Evolutionary conservation across 257 asterid genomes (phyloP).

Genomic region (Handroanthus guayacan): DNA sequence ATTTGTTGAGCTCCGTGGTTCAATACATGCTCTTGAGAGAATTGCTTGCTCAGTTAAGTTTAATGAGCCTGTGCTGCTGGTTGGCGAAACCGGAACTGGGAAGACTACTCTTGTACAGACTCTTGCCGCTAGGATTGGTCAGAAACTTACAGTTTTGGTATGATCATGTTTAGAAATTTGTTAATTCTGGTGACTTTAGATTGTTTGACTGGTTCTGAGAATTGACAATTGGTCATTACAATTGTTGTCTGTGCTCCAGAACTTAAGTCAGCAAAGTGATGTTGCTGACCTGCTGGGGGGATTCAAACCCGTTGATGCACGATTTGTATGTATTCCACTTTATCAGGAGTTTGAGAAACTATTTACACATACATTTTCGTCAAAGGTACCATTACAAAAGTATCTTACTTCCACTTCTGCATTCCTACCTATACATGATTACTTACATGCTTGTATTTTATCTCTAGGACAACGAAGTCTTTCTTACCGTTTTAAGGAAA

Average conservation of each 20-base stretch:
- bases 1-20: constrained; percentile 79
- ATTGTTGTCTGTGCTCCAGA: constrained; percentile 59
- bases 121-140: constrained; percentile 77
- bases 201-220: constrained; percentile 19
- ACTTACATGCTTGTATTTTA: constrained; percentile 30
- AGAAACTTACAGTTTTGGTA: constrained; percentile 94
- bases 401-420: constrained; percentile 3
- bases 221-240: constrained; percentile 26
- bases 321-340: constrained; percentile 72
- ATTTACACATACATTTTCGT: constrained; percentile 61
- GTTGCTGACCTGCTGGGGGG: constrained; percentile 92
- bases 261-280: constrained; percentile 97
- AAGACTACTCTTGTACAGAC: constrained; percentile 96
- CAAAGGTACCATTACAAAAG: constrained; percentile 56
- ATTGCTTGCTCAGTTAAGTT: constrained; percentile 81
- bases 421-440: not conserved
- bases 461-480: constrained; percentile 64
- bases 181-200: not conserved
- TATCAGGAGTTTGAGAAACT: constrained; percentile 80
- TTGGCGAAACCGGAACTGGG: constrained; percentile 99
- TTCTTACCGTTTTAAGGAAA: constrained; percentile 52
- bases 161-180: constrained; percentile 34
- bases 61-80: constrained; percentile 95
- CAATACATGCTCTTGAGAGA: constrained; percentile 84
- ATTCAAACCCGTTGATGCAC: constrained; percentile 87